phyloP scores from a whole-genome alignment of 768 basidiomycete species.

The Leccinum sublutescens region DNA sequence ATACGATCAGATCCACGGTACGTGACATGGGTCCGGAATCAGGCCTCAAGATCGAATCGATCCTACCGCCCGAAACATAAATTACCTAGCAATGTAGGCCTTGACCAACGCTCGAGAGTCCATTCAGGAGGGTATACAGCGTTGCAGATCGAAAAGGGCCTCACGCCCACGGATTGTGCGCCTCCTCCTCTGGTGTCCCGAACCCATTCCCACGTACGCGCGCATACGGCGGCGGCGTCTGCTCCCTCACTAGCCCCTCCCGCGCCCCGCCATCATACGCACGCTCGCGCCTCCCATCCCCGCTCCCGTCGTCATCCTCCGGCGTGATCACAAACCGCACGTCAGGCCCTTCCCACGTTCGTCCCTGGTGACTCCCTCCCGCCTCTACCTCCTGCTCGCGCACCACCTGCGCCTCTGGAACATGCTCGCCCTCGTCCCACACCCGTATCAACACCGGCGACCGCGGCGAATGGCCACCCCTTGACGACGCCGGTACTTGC shows the following conservation, averaged over 20 bases:
- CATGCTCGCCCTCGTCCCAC: slow-evolving; percentile 18
- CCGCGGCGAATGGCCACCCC: slow-evolving; percentile 14
- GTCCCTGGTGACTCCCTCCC: background rate
- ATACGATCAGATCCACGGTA: too few relatives aligned
- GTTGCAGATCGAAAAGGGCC: too few relatives aligned
- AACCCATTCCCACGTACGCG: slow-evolving; percentile 7
- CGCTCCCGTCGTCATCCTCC: background rate
- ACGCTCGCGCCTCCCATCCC: background rate
- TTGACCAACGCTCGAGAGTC: too few relatives aligned
- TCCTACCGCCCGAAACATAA: too few relatives aligned
- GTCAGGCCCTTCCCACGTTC: background rate
- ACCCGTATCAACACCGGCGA: slow-evolving; percentile 24
- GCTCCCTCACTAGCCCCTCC: slow-evolving; percentile 10
- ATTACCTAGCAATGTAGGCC: too few relatives aligned
- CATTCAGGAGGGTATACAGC: too few relatives aligned
- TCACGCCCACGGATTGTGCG: slow-evolving; percentile 28
- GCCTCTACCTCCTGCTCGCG: background rate
- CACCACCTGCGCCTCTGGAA: background rate
- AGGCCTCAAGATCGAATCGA: too few relatives aligned
- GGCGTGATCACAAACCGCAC: slow-evolving; percentile 3
- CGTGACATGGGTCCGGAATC: too few relatives aligned
- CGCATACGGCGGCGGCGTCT: slow-evolving; percentile 22
- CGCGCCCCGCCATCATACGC: background rate
- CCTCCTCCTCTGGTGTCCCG: slow-evolving; percentile 10
- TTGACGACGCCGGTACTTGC: slow-evolving; percentile 17